A percentile compares a stretch with the other conserved stretches of the same genome.
phyloP scores from a whole-genome alignment of 345 rosid genomes.

The Arabis hirsuta region DNA sequence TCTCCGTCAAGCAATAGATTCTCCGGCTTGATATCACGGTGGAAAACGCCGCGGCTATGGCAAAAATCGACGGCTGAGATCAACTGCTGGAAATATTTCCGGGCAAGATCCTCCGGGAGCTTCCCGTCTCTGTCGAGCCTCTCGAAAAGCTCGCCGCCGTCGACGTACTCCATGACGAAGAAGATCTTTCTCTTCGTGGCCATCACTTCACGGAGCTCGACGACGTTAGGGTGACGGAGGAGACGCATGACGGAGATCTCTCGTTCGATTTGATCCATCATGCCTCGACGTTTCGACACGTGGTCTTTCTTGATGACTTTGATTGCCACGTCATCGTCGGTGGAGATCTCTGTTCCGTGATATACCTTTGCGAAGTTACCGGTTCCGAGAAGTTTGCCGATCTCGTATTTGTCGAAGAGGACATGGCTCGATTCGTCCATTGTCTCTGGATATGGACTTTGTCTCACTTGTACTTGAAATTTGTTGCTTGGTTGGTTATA shows the following conservation, averaged over 20 bases:
- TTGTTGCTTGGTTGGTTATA: constrained; percentile 10
- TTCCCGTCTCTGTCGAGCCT: constrained; percentile 61
- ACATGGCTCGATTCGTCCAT: constrained; percentile 45
- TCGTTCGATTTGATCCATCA: constrained; percentile 76
- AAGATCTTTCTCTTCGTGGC: constrained; percentile 72
- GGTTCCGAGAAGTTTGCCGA: constrained; percentile 70
- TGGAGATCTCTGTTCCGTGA: constrained; percentile 54
- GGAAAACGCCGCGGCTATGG: constrained; percentile 82
- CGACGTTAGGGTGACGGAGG: constrained; percentile 75
- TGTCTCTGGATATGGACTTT: constrained; percentile 9
- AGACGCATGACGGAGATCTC: constrained; percentile 86
- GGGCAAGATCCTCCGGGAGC: constrained; percentile 62
- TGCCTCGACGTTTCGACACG: constrained; percentile 51
- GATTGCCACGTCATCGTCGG: constrained; percentile 67
- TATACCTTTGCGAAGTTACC: constrained; percentile 89
- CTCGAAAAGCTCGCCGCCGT: constrained; percentile 79
- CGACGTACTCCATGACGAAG: constrained; percentile 77
- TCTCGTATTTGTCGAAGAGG: constrained; percentile 65
- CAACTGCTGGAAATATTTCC: constrained; percentile 74
- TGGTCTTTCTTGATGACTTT: constrained; percentile 66
- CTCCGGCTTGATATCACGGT: constrained; percentile 90
- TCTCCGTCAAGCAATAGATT: constrained; percentile 72
- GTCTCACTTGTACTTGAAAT: background rate
- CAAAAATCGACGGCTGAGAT: constrained; percentile 79
- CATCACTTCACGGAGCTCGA: constrained; percentile 76